Evolutionary conservation across 2,329 filamentous ascomycete genomes (phyloP), one percentile per base, ranked within the genome.

Genomic region (Pseudogymnoascus sp.): DNA sequence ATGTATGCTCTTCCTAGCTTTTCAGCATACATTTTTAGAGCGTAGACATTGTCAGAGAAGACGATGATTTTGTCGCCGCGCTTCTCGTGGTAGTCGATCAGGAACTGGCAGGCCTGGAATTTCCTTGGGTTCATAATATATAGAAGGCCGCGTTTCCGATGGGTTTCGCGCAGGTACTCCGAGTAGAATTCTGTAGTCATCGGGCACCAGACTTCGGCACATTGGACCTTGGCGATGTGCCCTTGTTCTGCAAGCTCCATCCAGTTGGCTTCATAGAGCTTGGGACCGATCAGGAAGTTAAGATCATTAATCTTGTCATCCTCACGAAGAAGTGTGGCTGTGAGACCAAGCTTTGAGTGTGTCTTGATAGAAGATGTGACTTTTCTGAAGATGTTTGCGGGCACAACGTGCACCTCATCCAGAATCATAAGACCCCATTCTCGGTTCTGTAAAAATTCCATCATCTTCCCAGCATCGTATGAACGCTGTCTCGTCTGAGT

Each of bases 111-210:
- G 0, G 93, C 93, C 75, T 97, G 95, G 74, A 97, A 96, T 76
- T 99, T 99, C 68, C 89, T 84, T 0, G 95, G 95, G 71, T 99
- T 99, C 93, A 99, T 97, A 68, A 96, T 96, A 70, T 95, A 97
- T 1, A 97, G 84, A 5, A 91, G 75, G 7, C 83, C 82, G 36
- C 84, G 81, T 73, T 89, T 89, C 66, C 86, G 81, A 14, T 85
- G 85, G 11, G 86, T 87, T 66, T 85, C 84, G 62, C 84, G 81
- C 65, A 97, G 84, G 76, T 97, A 99, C 74, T 97, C 91, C 16
- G 91, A 89, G 75, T 97, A 97, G 74, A 99, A 99, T 70, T 99
- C 95, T 0, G 93, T 95, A 0, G 95, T 96, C 95, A 99, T 99
- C 2, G 93, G 92, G 73, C 95, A 99, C 95, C 95, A 99, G 5